Evolutionary conservation across 164 flowering plant genomes (phyloP).

Genomic region (Dillenia suffruticosa): DNA sequence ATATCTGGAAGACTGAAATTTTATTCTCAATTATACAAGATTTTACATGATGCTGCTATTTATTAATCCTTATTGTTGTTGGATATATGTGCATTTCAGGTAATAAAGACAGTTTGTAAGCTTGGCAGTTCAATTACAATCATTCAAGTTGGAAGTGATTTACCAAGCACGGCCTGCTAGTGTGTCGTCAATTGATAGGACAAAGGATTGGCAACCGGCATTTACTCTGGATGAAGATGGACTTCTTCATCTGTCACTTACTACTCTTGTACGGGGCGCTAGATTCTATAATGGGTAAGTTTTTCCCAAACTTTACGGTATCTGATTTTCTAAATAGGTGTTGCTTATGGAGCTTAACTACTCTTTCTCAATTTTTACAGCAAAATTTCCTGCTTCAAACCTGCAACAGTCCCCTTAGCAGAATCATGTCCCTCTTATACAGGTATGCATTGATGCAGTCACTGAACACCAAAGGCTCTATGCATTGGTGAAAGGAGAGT

Average conservation of each 20-base stretch:
- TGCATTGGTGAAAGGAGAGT: slow-evolving; percentile 89
- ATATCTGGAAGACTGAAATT: no score
- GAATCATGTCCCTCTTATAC: slow-evolving; percentile 53
- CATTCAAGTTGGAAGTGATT: slow-evolving; percentile 68
- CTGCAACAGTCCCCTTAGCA: slow-evolving; percentile 55
- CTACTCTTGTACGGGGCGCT: slow-evolving; percentile 71
- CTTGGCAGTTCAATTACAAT: slow-evolving; percentile 69
- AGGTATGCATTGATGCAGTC: slow-evolving; percentile 90
- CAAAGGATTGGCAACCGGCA: slow-evolving; percentile 80
- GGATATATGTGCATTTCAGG: slow-evolving; percentile 28
- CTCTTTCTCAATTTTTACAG: slow-evolving; percentile 40
- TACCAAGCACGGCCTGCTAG: slow-evolving; percentile 32
- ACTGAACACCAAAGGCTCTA: slow-evolving; percentile 92
- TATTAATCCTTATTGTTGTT: no score
- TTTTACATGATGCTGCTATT: no score
- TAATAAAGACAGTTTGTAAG: slow-evolving; percentile 79
- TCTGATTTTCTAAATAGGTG: neutral
- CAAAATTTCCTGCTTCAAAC: slow-evolving; percentile 39
- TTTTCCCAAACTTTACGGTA: neutral
- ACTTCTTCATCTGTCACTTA: slow-evolving; percentile 76
- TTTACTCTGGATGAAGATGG: slow-evolving; percentile 79
- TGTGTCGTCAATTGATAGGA: slow-evolving; percentile 51
- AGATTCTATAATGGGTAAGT: slow-evolving; percentile 61
- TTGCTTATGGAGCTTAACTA: neutral
- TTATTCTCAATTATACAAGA: no score